phyloP scores from a whole-genome alignment of 305 asterid species.

The Fraxinus latifolia region DNA sequence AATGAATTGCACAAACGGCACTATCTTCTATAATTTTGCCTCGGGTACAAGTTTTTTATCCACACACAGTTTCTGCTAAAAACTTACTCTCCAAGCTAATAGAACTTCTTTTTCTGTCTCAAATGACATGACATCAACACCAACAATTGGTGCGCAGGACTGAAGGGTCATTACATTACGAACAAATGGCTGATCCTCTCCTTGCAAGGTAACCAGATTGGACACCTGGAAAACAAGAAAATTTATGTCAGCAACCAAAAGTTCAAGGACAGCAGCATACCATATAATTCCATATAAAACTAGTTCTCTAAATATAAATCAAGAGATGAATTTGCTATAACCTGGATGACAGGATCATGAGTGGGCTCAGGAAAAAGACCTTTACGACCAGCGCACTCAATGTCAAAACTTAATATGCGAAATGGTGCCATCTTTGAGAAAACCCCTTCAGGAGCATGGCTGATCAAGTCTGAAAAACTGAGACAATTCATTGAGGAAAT shows the following conservation, averaged over 20 bases:
- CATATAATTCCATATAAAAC: not conserved
- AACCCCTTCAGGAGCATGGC: constrained; percentile 94
- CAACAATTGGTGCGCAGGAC: constrained; percentile 96
- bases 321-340: constrained; percentile 20
- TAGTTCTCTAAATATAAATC: not conserved
- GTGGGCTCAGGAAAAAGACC: constrained; percentile 96
- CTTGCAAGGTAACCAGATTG: constrained; percentile 91
- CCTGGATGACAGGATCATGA: constrained; percentile 99
- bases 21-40: constrained; percentile 11
- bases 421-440: constrained; percentile 99
- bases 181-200: constrained; percentile 84
- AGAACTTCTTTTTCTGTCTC: constrained; percentile 88
- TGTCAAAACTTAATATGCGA: constrained; percentile 95
- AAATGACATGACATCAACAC: constrained; percentile 97
- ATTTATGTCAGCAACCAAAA: constrained; percentile 22
- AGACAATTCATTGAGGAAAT: constrained; percentile 37
- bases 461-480: constrained; percentile 78
- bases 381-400: constrained; percentile 98
- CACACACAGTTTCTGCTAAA: constrained; percentile 14
- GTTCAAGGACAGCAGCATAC: constrained; percentile 24
- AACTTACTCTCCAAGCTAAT: constrained; percentile 95
- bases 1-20: not conserved
- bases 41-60: constrained; percentile 5
- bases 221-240: constrained; percentile 60
- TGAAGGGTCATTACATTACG: constrained; percentile 98